Percentiles rank a stretch among this genome's conserved stretches.
Conservation (phyloP, 208 protist species). For the Crithidia acanthocephali region DNA sequence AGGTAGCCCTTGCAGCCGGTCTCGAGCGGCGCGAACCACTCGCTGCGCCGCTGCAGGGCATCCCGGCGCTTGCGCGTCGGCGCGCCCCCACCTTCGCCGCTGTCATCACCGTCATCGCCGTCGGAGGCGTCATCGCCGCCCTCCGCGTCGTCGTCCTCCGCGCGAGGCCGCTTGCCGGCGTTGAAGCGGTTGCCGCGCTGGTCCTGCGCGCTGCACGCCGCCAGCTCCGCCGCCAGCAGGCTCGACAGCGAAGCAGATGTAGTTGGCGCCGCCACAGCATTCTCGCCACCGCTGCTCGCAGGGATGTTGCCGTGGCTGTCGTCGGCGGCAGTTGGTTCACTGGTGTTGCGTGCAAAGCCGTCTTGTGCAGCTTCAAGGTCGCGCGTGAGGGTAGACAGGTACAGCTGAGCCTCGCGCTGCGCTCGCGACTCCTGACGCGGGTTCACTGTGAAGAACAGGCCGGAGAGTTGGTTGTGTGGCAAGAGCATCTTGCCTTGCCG, state of each 20-base stretch:
- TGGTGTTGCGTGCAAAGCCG: neutral
- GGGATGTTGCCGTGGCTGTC: neutral
- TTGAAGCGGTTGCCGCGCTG: conserved; percentile 30
- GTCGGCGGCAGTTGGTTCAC: neutral
- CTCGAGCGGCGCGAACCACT: conserved; percentile 63
- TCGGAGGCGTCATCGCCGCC: conserved; percentile 5
- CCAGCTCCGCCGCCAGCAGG: conserved; percentile 41
- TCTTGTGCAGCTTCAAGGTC: conserved; percentile 50
- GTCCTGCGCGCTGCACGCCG: conserved; percentile 22
- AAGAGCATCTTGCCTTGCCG: conserved; percentile 65
- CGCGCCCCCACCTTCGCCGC: conserved; percentile 1
- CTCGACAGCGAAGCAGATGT: conserved; percentile 31
- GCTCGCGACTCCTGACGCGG: conserved; percentile 65
- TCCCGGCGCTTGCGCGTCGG: conserved; percentile 1
- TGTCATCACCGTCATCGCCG: conserved; percentile 25
- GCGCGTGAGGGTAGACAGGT: conserved; percentile 56
- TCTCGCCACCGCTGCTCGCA: conserved; percentile 13
- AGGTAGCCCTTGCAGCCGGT: conserved; percentile 74
- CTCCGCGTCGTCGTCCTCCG: neutral
- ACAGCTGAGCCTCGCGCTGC: conserved; percentile 75
- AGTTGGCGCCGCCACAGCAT: conserved; percentile 1
- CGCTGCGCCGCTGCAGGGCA: conserved; percentile 25
- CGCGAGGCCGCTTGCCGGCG: conserved; percentile 15
- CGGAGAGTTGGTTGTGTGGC: conserved; percentile 62
- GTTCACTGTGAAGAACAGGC: conserved; percentile 78